Percentiles rank a stretch among this genome's conserved stretches.
These are phyloP conservation scores for Clonostachys chloroleuca DNA, from an alignment of 2,329 filamentous ascomycete genomes.

Conservation along the genomic window DNA sequence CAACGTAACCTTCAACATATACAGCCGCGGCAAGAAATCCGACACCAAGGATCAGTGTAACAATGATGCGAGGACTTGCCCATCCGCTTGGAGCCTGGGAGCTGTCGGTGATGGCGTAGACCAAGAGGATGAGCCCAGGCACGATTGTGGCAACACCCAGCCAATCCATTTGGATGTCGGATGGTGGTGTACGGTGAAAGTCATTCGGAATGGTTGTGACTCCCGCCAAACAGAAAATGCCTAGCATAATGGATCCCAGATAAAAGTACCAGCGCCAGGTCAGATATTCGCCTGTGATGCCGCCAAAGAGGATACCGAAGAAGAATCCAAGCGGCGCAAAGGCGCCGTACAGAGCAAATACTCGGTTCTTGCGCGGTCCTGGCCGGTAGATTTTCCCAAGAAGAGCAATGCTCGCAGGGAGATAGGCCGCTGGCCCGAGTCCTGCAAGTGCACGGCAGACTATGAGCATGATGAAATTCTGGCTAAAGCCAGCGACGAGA, in stretches of 20 bases:
- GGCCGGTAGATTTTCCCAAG: slow-evolving; percentile 62
- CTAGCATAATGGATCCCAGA: slow-evolving; percentile 41
- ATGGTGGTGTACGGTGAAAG: slow-evolving; percentile 19
- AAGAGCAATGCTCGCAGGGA: slow-evolving; percentile 65
- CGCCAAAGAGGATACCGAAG: slow-evolving; percentile 61
- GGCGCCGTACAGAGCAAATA: slow-evolving; percentile 54
- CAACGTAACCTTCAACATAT: slow-evolving; percentile 63
- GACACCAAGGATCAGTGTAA: slow-evolving; percentile 52
- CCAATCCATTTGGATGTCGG: slow-evolving; percentile 54
- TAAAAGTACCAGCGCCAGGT: slow-evolving; percentile 67
- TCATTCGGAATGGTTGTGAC: slow-evolving; percentile 28
- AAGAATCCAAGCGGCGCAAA: slow-evolving; percentile 52
- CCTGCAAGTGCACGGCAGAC: slow-evolving; percentile 66
- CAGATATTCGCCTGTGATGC: slow-evolving; percentile 52
- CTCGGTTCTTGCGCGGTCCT: slow-evolving; percentile 63
- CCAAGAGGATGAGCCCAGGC: slow-evolving; percentile 56
- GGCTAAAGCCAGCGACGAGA: slow-evolving; percentile 60
- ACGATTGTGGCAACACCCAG: slow-evolving; percentile 48
- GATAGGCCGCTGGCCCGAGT: slow-evolving; percentile 61
- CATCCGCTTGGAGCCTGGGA: slow-evolving; percentile 57
- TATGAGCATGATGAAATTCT: slow-evolving; percentile 61
- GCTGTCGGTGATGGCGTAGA: slow-evolving; percentile 65
- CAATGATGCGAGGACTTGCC: slow-evolving; percentile 60
- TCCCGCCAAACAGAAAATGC: slow-evolving; percentile 45
- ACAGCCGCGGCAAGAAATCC: slow-evolving; percentile 46